These are phyloP conservation scores for Sclerotinia nivalis DNA, from an alignment of 2,329 filamentous ascomycete genomes.

Conservation along the genomic window DNA sequence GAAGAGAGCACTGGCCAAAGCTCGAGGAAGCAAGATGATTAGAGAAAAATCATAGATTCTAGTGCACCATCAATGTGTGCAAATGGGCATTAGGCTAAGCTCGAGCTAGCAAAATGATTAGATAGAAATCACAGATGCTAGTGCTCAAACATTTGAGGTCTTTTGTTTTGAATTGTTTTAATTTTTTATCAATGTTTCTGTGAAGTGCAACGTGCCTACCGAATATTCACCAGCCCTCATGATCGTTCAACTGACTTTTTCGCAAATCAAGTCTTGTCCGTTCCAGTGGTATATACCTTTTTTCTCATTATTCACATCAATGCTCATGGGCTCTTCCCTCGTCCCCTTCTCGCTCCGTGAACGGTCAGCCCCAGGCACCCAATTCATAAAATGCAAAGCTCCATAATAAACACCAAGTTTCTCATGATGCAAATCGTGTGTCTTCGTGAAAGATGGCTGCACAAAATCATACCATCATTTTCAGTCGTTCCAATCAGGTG, in stretches of 20 bases:
- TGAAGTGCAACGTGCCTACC: background rate
- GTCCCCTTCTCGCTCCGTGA: background rate
- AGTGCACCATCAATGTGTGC: background rate
- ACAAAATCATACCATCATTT: background rate
- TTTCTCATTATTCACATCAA: background rate
- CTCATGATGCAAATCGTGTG: background rate
- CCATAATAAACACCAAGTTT: background rate
- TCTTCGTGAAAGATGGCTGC: background rate
- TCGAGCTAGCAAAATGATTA: background rate
- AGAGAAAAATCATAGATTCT: background rate
- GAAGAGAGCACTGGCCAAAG: background rate
- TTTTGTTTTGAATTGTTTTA: background rate
- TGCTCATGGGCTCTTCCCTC: background rate
- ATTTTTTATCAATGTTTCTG: background rate
- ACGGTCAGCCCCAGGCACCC: background rate
- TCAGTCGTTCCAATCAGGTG: background rate
- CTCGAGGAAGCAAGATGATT: conserved; percentile 8
- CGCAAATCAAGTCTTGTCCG: background rate
- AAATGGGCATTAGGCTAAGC: background rate
- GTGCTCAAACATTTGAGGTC: background rate
- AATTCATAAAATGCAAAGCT: background rate
- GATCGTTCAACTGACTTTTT: background rate
- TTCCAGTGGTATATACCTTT: background rate
- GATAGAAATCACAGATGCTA: background rate
- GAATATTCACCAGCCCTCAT: background rate